A percentile compares a stretch with the other conserved stretches of the same genome.
These are phyloP conservation scores for Tricholoma hemisulphureum DNA, from an alignment of 768 basidiomycete genomes.

Conservation along the genomic window DNA sequence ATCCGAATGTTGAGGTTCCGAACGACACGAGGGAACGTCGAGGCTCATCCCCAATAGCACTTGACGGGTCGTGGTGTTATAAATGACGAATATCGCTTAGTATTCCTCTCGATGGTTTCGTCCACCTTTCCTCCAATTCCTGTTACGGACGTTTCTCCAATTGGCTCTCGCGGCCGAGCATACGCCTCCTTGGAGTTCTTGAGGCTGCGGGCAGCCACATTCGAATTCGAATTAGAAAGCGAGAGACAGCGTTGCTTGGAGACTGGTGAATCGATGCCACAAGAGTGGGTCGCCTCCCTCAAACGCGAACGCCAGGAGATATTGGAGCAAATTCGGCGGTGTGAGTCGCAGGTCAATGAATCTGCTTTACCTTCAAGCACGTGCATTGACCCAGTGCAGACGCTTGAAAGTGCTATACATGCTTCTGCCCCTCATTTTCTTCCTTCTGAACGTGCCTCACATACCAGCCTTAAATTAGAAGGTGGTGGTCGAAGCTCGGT, in stretches of 20 bases:
- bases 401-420: background rate
- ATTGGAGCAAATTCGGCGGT: background rate
- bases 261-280: background rate
- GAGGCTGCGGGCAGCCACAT: background rate
- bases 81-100: too few relatives aligned
- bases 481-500: background rate
- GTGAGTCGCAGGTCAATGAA: background rate
- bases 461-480: background rate
- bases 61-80: too few relatives aligned
- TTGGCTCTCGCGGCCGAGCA: constrained; percentile 2
- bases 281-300: background rate
- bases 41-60: too few relatives aligned
- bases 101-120: too few relatives aligned
- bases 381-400: background rate
- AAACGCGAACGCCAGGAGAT: background rate
- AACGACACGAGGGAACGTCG: too few relatives aligned
- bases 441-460: background rate
- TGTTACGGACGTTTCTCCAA: background rate
- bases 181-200: background rate
- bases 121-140: background rate
- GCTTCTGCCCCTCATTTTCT: background rate
- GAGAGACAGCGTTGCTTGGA: background rate
- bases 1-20: too few relatives aligned
- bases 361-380: background rate
- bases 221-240: background rate